These are phyloP conservation scores for Glebionis coronaria DNA, from an alignment of 129 eudicot genomes.

Conservation along the genomic window DNA sequence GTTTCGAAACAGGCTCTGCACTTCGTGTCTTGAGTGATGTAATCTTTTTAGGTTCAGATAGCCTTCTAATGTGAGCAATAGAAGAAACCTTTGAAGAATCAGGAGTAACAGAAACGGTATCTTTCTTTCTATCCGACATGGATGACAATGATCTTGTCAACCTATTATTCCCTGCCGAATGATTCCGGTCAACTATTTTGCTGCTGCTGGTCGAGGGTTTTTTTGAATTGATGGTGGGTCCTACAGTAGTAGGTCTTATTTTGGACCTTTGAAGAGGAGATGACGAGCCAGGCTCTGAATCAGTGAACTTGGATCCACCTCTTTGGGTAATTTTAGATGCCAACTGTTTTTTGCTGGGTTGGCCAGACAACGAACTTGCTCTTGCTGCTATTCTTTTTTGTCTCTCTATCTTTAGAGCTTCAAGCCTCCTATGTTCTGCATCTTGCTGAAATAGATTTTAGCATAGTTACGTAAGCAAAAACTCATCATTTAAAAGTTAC, in stretches of 20 bases:
- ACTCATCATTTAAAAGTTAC: constrained; percentile 9
- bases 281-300: constrained; percentile 76
- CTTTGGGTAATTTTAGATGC: constrained; percentile 57
- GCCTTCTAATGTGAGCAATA: constrained; percentile 69
- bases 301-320: constrained; percentile 75
- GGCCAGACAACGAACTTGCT: constrained; percentile 42
- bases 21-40: constrained; percentile 30
- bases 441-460: constrained; percentile 61
- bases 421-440: constrained; percentile 65
- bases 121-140: constrained; percentile 60
- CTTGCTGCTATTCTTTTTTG: constrained; percentile 93
- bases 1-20: constrained; percentile 48
- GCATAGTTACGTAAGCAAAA: constrained; percentile 1
- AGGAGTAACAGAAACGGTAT: constrained; percentile 37
- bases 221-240: constrained; percentile 34
- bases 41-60: constrained; percentile 78
- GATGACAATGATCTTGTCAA: constrained; percentile 74
- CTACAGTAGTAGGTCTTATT: constrained; percentile 46
- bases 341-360: constrained; percentile 37
- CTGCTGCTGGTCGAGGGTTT: constrained; percentile 42
- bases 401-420: constrained; percentile 73
- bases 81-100: constrained; percentile 67
- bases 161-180: constrained; percentile 39
- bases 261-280: constrained; percentile 96
- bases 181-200: constrained; percentile 42